Evolutionary conservation across 495 filamentous ascomycete species (phyloP).

Genomic region (Hypoxylon trugodes): DNA sequence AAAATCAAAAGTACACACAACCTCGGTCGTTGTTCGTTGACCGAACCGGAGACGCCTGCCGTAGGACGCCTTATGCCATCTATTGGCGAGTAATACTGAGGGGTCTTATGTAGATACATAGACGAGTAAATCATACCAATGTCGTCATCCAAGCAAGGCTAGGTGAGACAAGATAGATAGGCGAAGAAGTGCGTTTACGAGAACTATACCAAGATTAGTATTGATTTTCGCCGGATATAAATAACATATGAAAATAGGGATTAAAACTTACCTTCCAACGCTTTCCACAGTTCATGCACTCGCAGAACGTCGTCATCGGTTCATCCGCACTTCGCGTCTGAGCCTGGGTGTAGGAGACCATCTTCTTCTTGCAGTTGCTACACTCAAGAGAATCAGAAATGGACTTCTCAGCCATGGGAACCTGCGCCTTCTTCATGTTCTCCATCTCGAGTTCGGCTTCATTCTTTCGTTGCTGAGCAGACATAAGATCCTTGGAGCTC

Average conservation of each 20-base stretch:
- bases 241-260: neutral
- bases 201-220: conserved; percentile 19
- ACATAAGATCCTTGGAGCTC: conserved; percentile 57
- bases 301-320: conserved; percentile 85
- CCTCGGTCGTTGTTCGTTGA: conserved; percentile 18
- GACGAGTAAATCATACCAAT: conserved; percentile 19
- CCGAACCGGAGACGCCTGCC: conserved; percentile 32
- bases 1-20: no score
- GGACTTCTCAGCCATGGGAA: conserved; percentile 85
- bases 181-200: conserved; percentile 20
- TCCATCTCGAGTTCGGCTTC: conserved; percentile 79
- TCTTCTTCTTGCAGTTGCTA: conserved; percentile 87
- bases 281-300: conserved; percentile 77
- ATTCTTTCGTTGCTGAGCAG: conserved; percentile 68
- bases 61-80: conserved; percentile 15
- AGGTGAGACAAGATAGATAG: conserved; percentile 3
- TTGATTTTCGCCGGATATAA: neutral
- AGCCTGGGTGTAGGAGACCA: conserved; percentile 93
- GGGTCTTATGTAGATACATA: conserved; percentile 8
- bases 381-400: conserved; percentile 88
- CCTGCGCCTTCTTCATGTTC: conserved; percentile 95
- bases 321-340: conserved; percentile 96
- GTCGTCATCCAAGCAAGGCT: neutral
- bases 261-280: conserved; percentile 71
- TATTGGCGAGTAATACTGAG: conserved; percentile 23